Conservation (phyloP, 176 grass and related monocot species). For the Bonia amplexicaulis region DNA sequence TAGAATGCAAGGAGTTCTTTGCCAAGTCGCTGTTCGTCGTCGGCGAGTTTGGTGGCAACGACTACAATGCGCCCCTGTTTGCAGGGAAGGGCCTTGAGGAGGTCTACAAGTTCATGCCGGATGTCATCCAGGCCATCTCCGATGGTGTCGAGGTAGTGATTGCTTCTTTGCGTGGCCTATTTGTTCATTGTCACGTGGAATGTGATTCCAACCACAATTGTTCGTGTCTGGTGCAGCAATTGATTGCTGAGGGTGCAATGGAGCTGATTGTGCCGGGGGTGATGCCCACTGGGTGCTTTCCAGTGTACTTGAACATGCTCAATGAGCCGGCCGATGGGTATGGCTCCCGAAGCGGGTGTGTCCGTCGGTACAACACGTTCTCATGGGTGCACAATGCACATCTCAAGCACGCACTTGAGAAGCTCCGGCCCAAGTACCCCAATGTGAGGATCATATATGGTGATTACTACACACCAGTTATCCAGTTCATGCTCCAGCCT, state of each 20-base stretch:
- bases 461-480: constrained; percentile 76
- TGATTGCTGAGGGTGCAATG: constrained; percentile 76
- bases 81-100: constrained; percentile 45
- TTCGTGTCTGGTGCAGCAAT: constrained; percentile 41
- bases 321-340: constrained; percentile 37
- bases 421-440: constrained; percentile 66
- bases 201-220: not conserved
- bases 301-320: constrained; percentile 61
- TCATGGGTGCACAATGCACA: constrained; percentile 69
- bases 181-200: not conserved
- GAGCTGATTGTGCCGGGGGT: constrained; percentile 91
- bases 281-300: constrained; percentile 83
- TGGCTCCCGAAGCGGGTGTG: constrained; percentile 52
- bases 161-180: not conserved
- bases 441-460: constrained; percentile 69
- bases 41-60: constrained; percentile 84
- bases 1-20: constrained; percentile 63
- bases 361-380: constrained; percentile 65
- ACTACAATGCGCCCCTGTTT: constrained; percentile 76
- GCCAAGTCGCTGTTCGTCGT: constrained; percentile 67
- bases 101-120: constrained; percentile 64
- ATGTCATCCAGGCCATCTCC: constrained; percentile 70
- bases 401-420: constrained; percentile 51
- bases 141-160: constrained; percentile 60
- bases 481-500: constrained; percentile 70